Conservation (phyloP, 768 basidiomycete species). For the Rhizopogon salebrosus region DNA sequence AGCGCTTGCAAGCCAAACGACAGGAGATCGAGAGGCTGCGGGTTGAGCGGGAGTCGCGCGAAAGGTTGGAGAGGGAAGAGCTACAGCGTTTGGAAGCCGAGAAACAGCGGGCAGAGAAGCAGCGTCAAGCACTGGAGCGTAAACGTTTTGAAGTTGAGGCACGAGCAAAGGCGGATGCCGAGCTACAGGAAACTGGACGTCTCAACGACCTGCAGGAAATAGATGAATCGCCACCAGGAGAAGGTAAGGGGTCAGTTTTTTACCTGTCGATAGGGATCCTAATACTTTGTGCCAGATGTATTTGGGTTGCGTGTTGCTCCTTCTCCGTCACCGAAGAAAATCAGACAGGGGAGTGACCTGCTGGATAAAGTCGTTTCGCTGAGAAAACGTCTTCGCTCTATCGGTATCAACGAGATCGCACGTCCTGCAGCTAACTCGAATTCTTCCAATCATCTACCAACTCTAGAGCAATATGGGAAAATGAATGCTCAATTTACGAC, state of each 20-base stretch:
- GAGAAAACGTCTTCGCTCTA: constrained; percentile 54
- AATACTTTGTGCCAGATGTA: constrained; percentile 41
- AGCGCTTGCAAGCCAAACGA: too few relatives aligned
- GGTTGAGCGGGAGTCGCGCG: too few relatives aligned
- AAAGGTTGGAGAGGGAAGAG: too few relatives aligned
- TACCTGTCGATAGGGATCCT: not conserved
- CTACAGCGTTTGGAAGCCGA: not conserved
- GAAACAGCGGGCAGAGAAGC: not conserved
- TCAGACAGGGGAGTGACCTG: constrained; percentile 39
- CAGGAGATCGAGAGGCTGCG: too few relatives aligned
- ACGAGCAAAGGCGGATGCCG: not conserved
- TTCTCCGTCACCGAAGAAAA: constrained; percentile 26
- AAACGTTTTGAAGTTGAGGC: constrained; percentile 1
- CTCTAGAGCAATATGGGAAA: constrained; percentile 38
- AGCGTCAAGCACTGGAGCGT: constrained; percentile 3
- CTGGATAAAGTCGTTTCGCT: constrained; percentile 47
- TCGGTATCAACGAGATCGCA: constrained; percentile 53
- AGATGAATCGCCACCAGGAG: not conserved
- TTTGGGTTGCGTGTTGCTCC: constrained; percentile 45
- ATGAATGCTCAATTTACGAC: constrained; percentile 43
- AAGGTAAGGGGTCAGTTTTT: constrained; percentile 15
- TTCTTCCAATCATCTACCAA: constrained; percentile 45
- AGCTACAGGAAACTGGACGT: too few relatives aligned
- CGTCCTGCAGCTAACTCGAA: constrained; percentile 33
- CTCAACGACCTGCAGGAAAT: not conserved